Evolutionary conservation across 345 rosid genomes (phyloP), one percentile per base, ranked within the genome.

Genomic region (Hibiscus trionum): DNA sequence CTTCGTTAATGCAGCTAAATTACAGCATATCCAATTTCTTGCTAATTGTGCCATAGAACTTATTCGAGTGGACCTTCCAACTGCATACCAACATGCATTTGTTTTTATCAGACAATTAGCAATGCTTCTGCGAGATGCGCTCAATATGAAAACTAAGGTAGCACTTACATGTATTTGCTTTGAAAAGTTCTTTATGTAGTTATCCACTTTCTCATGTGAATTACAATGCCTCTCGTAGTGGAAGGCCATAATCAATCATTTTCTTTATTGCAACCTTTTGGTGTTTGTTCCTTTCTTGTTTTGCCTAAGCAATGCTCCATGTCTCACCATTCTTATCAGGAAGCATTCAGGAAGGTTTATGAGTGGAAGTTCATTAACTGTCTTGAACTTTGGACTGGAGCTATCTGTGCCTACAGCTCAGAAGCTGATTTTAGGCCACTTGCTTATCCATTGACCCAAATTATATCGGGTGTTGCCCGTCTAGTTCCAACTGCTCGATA

Each of bases 381-480:
- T 78, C 94, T 95, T 76, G 98, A 95, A 87, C 94, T 95, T 58
- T 95, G 98, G 98, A 95, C 99, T 15, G 93, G 97, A 74, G 97
- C 97, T 63, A 77, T 95, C 66, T 92, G 96, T 79, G 77, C 91
- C 53, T 89, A 83, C 69, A 76, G 86, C 72, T 76, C 87, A 49
- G 93, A 90, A 77, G 83, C 93, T 73, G 98, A 88, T 77, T 85
- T 93, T 59, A 81, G 80, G 76, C 90, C 94, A 71, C 96, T 95
- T 75, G 93, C 97, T 69, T 95, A 95, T 81, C 99, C 98, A 26
- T 77, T 95, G 76, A 75, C 90, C 33, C 99, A 95, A 77, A 85
- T 95, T 76, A 89, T 95, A 49, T 83, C 86, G 55, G 99, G 99
- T 61, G 97, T 89, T 79, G 91, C 99, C 19, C 82, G 96, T 66